A percentile compares a stretch with the other conserved stretches of the same genome.
Conservation (phyloP, 108 stramenopile genomes). For the Nannochloropsis gaditana region DNA sequence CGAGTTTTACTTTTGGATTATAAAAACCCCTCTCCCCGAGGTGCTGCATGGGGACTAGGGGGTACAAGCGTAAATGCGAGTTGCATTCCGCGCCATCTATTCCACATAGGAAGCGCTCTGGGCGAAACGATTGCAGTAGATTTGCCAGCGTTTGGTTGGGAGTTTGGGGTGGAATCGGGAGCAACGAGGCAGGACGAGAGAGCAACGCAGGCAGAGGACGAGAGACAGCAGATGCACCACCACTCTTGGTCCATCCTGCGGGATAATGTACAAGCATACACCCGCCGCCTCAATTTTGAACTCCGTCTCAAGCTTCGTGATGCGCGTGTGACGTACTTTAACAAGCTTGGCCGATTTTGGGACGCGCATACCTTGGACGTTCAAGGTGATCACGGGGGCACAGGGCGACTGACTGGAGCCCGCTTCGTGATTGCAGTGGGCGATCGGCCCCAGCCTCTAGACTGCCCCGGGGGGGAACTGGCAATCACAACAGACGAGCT, state of each 20-base stretch:
- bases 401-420: conserved; percentile 51
- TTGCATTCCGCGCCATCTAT: conserved; percentile 99
- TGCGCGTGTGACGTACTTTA: conserved; percentile 82
- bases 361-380: conserved; percentile 75
- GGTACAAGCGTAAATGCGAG: conserved; percentile 95
- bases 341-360: conserved; percentile 65
- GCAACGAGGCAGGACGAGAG: background rate
- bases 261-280: conserved; percentile 81
- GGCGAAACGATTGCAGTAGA: background rate
- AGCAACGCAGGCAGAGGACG: background rate
- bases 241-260: conserved; percentile 67
- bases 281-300: conserved; percentile 85
- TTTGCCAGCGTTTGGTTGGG: conserved; percentile 3
- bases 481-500: conserved; percentile 88
- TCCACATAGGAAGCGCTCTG: conserved; percentile 60
- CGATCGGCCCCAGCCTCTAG: conserved; percentile 65
- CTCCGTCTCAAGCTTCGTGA: conserved; percentile 83
- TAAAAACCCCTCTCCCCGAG: conserved; percentile 74
- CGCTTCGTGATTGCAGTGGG: conserved; percentile 83
- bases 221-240: background rate
- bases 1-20: conserved; percentile 88
- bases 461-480: conserved; percentile 64
- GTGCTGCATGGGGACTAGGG: conserved; percentile 92
- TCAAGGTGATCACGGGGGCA: conserved; percentile 71
- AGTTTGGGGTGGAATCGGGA: conserved; percentile 34